Conservation (phyloP, 768 basidiomycete species). For the Termitomyces sp. region DNA sequence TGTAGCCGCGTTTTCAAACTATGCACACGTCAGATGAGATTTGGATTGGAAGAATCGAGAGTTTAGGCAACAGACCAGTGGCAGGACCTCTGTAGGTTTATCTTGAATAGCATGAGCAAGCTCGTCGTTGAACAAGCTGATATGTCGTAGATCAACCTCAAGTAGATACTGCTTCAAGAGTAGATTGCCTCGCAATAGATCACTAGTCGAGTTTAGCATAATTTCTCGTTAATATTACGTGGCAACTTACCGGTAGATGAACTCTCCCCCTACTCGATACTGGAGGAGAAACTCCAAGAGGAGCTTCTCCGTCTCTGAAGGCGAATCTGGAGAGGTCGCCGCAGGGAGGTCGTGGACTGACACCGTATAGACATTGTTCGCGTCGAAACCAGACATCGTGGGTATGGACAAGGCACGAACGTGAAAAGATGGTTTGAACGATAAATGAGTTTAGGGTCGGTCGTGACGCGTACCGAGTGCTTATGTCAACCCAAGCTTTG, state of each 20-base stretch:
- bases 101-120: slow-evolving; percentile 90
- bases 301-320: slow-evolving; percentile 78
- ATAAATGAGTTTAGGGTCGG: slow-evolving; percentile 27
- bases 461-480: slow-evolving; percentile 25
- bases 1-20: slow-evolving; percentile 93
- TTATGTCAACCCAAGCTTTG: too few relatives aligned
- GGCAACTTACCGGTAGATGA: slow-evolving; percentile 76
- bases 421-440: slow-evolving; percentile 11
- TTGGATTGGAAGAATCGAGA: not conserved
- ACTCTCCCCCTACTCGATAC: slow-evolving; percentile 88
- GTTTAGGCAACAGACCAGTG: slow-evolving; percentile 57
- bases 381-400: slow-evolving; percentile 86
- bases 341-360: slow-evolving; percentile 67
- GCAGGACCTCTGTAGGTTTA: slow-evolving; percentile 83
- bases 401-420: slow-evolving; percentile 3
- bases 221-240: not conserved
- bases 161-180: slow-evolving; percentile 86
- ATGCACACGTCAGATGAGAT: not conserved
- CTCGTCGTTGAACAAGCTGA: slow-evolving; percentile 88
- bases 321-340: slow-evolving; percentile 61
- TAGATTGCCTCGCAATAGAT: slow-evolving; percentile 86
- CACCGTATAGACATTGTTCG: slow-evolving; percentile 78
- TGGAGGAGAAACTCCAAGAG: slow-evolving; percentile 84
- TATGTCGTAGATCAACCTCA: slow-evolving; percentile 79
- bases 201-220: slow-evolving; percentile 41